Evolutionary conservation across 176 grass and related monocot genomes (phyloP), one percentile per base, ranked within the genome.

Genomic region (Bromus sterilis): DNA sequence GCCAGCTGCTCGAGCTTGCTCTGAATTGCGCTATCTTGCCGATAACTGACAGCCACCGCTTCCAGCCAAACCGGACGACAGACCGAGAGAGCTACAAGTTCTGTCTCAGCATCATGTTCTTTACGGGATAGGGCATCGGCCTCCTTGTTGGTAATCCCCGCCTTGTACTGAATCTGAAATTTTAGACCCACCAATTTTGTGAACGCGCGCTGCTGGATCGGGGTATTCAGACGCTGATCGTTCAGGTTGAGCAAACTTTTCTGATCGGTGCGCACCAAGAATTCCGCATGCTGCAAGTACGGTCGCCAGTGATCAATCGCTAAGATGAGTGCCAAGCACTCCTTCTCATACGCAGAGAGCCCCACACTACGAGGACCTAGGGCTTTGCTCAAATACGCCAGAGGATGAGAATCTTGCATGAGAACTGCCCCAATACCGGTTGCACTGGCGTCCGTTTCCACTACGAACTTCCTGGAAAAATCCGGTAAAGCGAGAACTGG

Each of bases 341-440:
- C 6, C 7, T 21, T 55, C 7, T 8, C 6, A 8, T 55, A 7
- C 2, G 49, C 5, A 4, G 15, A 43, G 3, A 43, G 41, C 12
- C 41, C 11, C 11, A 43, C 13, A 12, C 13, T 43, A 4, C 41
- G 12, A 1, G 41, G 41, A 9, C 15, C 0, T 0, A 55, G 7
- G 0, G 18, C 49, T 6, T 55, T 55, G 5, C 18, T 55, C 0
- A 55, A 6, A n/a, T 21, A 55, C 2, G 20, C 18, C 49, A 55
- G 0, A 0, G 20, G 49, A 6, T 55, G 49, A 5, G 5, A 7
- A 21, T 55, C 16, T 8, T 55, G 6, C 49, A 55, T 55, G 1
- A 55, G 0, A 0, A 55, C 15, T 0, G 20, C 20, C 2, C 49
- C 49, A 4, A 55, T 0, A 0, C 49, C 20, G 1, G 9, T 40